A percentile compares a stretch with the other conserved stretches of the same genome.
phyloP scores from a whole-genome alignment of 2,329 filamentous ascomycete genomes.

The Colletotrichum graminicola region DNA sequence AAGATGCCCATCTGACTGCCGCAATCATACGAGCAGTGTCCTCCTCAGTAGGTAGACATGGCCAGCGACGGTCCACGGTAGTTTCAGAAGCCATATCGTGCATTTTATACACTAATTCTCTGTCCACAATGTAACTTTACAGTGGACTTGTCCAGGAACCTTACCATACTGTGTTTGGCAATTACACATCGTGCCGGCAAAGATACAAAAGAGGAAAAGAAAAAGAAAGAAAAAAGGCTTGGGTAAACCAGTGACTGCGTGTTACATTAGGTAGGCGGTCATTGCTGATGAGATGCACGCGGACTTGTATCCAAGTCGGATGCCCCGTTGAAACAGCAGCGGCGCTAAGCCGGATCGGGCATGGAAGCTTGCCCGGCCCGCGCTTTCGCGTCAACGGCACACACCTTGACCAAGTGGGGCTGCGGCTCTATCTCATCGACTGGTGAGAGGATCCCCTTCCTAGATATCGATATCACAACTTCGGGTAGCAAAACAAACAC shows the following conservation, averaged over 20 bases:
- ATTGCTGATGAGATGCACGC: background rate
- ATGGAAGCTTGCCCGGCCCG: slow-evolving; percentile 2
- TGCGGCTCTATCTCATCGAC: slow-evolving; percentile 2
- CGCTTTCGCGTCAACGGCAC: background rate
- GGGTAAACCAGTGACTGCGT: background rate
- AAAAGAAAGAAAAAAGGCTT: too few relatives aligned
- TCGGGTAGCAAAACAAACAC: background rate
- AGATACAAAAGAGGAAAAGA: background rate
- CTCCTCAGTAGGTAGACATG: background rate
- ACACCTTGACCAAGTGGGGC: background rate
- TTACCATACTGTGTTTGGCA: background rate
- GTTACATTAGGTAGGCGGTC: background rate
- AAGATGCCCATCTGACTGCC: background rate
- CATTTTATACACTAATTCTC: background rate
- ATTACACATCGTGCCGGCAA: background rate
- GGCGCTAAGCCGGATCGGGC: background rate
- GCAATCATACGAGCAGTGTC: background rate
- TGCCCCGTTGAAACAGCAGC: background rate
- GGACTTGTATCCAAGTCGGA: background rate
- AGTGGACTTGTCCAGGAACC: background rate
- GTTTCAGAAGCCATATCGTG: background rate
- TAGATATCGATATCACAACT: background rate
- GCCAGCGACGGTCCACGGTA: background rate
- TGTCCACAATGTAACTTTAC: background rate
- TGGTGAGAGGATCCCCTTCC: background rate